Evolutionary conservation across 495 filamentous ascomycete genomes (phyloP), one percentile per base, ranked within the genome.

Genomic region (Sabuloglossum arenarium): DNA sequence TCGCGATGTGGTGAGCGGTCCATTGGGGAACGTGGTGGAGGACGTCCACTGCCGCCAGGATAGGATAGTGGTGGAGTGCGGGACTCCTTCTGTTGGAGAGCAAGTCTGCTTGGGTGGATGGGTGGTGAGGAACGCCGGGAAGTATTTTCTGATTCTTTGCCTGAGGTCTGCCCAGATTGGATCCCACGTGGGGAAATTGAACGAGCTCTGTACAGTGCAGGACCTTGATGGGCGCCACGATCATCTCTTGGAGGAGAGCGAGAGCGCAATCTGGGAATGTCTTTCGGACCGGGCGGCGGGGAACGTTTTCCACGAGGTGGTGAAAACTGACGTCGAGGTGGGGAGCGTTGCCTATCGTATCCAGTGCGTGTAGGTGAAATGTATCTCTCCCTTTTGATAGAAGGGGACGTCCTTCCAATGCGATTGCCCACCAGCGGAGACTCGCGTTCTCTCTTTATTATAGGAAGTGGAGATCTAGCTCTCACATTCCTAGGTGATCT

Each of bases 41-140:
- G 42, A 10, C 29, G 55, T 1, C 39, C 23, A 30, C 30, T 51
- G 16, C 21, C 11, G 28, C 42, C 19, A 28, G 19, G 24, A 23
- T 23, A 30, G 31, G 28, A 21, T 51, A 21, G 29, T 28, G 46
- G 39, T 28, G 56, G 30, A 2, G 56, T 39, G 24, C 23, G 47
- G 10, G 27, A 30, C 21, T 8, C 21, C 11, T 4, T 16, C 21
- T 30, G 56, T 57, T 61, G 58, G 8, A 64, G 55, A 8, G 60
- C 61, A 27, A 61, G 57, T 27, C 69, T 59, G 58, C 63, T 68
- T 6, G 65, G 65, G 56, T 72, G 66, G 8, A 67, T 61, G 24
- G 64, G 69, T 8, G 69, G 70, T 21, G 68, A 69, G 0, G 69
- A 70, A 4, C 64, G 62, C 10, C 69, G 61, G 10, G 68, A 69